These are phyloP conservation scores for Pelagomonas calceolata DNA, from an alignment of 108 stramenopile genomes.

Conservation along the genomic window DNA sequence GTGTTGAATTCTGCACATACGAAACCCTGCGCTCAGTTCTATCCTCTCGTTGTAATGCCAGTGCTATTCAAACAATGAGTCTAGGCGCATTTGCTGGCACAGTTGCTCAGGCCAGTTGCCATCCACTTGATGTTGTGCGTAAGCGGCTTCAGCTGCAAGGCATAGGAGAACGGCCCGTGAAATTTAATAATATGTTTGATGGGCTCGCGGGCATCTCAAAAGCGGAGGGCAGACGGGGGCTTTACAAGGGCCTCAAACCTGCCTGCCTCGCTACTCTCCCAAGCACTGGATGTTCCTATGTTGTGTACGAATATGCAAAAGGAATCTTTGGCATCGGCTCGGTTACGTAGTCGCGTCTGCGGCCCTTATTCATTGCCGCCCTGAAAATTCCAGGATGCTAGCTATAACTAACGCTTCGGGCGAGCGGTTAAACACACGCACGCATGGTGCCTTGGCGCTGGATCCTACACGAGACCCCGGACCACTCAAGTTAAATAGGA, in stretches of 20 bases:
- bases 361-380: too few species aligned
- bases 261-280: slow-evolving; percentile 42
- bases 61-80: slow-evolving; percentile 16
- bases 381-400: too few species aligned
- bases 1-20: slow-evolving; percentile 39
- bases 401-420: too few species aligned
- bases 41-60: slow-evolving; percentile 19
- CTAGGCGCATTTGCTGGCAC: slow-evolving; percentile 31
- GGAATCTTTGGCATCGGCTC: neutral
- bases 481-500: too few species aligned
- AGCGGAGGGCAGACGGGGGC: slow-evolving; percentile 25
- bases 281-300: slow-evolving; percentile 34
- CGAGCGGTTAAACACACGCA: too few species aligned
- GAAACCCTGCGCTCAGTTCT: slow-evolving; percentile 31
- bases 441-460: too few species aligned
- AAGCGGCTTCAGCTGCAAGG: slow-evolving; percentile 35
- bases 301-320: slow-evolving; percentile 38
- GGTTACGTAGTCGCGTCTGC: too few species aligned
- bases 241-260: slow-evolving; percentile 37
- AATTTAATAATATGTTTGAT: slow-evolving; percentile 28
- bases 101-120: slow-evolving; percentile 33
- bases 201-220: slow-evolving; percentile 10
- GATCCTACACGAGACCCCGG: too few species aligned
- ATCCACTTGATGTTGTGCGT: slow-evolving; percentile 40
- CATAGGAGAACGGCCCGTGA: slow-evolving; percentile 18